phyloP scores from a whole-genome alignment of 2,329 filamentous ascomycete species.

The Exutisphaerella laricina region DNA sequence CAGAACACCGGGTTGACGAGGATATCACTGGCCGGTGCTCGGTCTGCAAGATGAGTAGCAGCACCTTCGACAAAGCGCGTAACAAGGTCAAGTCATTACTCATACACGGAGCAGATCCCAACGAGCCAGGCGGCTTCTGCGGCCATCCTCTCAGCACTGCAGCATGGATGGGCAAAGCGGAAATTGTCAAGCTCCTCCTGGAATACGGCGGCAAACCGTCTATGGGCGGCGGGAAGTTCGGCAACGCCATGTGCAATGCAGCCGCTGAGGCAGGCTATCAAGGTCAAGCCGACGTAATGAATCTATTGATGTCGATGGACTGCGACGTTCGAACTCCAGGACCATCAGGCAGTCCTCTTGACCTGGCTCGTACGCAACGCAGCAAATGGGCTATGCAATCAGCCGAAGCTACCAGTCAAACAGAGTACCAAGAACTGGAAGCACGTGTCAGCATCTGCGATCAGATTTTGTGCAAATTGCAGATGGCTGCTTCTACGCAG shows the following conservation, averaged over 20 bases:
- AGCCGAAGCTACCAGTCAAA: constrained; percentile 18
- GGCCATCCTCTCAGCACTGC: constrained; percentile 24
- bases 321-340: constrained; percentile 26
- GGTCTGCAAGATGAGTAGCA: constrained; percentile 14
- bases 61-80: constrained; percentile 11
- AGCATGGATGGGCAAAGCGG: constrained; percentile 21
- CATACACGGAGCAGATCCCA: constrained; percentile 22
- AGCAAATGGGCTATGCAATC: constrained; percentile 22
- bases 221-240: constrained; percentile 17
- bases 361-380: constrained; percentile 5
- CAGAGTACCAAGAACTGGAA: constrained; percentile 9
- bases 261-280: constrained; percentile 35
- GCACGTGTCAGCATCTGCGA: constrained; percentile 17
- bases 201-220: constrained; percentile 24
- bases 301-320: constrained; percentile 13
- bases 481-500: constrained; percentile 10
- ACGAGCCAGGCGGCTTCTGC: constrained; percentile 18
- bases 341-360: constrained; percentile 10
- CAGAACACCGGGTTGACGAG: constrained; percentile 18
- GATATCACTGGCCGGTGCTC: constrained; percentile 18
- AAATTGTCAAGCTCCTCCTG: constrained; percentile 24
- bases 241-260: constrained; percentile 29
- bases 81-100: constrained; percentile 26
- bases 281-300: constrained; percentile 13
- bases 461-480: constrained; percentile 15